phyloP scores from a whole-genome alignment of 208 protist species.

The Wallacemonas collosoma region DNA sequence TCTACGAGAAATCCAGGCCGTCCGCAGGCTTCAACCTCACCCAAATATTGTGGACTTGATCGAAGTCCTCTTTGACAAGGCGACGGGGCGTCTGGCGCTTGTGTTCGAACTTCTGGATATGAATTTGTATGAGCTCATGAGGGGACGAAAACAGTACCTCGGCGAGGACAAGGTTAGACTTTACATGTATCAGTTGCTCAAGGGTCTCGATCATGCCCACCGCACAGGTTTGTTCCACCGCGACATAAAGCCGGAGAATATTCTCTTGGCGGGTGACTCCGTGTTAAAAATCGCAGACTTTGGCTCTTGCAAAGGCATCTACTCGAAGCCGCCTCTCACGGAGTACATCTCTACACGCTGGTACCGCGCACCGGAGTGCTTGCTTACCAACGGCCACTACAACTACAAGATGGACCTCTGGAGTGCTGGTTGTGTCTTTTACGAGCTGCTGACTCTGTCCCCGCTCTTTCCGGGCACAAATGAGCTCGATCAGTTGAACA shows the following conservation, averaged over 20 bases:
- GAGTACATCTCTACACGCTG: conserved; percentile 94
- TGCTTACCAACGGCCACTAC: conserved; percentile 90
- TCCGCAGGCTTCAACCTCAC: conserved; percentile 91
- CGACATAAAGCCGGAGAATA: conserved; percentile 98
- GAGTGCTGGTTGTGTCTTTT: conserved; percentile 88
- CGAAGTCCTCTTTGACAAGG: conserved; percentile 95
- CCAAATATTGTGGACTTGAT: conserved; percentile 95
- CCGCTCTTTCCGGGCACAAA: conserved; percentile 87
- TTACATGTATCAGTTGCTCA: conserved; percentile 90
- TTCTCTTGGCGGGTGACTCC: conserved; percentile 92
- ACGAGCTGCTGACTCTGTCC: conserved; percentile 78
- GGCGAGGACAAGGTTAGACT: conserved; percentile 82
- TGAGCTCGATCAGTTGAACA: conserved; percentile 86
- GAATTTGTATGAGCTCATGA: conserved; percentile 98
- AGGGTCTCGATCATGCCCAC: conserved; percentile 94
- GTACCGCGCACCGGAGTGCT: conserved; percentile 93
- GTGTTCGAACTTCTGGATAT: conserved; percentile 98
- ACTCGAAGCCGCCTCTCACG: conserved; percentile 82
- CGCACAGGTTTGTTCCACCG: conserved; percentile 92
- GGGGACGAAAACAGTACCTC: conserved; percentile 83
- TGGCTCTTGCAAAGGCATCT: conserved; percentile 85
- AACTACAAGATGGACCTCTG: conserved; percentile 93
- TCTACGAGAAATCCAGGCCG: conserved; percentile 97
- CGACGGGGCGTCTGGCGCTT: conserved; percentile 91
- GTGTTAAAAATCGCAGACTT: conserved; percentile 93